Base-by-base conservation (phyloP, 768 basidiomycete genomes). In the Kwoniella mangroviensis region DNA sequence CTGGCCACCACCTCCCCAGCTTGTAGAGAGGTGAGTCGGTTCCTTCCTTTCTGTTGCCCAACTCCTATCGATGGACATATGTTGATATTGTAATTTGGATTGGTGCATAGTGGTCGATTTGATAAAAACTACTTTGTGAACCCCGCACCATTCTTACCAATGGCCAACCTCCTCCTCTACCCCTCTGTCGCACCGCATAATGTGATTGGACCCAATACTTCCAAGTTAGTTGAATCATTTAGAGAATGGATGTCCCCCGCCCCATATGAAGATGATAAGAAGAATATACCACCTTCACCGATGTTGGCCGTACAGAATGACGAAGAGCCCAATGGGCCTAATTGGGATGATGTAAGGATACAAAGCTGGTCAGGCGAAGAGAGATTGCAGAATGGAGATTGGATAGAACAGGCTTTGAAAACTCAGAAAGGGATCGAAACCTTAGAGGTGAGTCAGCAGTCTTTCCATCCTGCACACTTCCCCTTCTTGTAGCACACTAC, bases 341-440 rank as follows among this genome's bases (percentile, higher is more conserved):
- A 79, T 61, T 82, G 81, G 81, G 66, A 70, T 15, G 81, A 82
- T 63, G 62, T 62, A 42, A 59, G 81, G 59, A 75, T 82, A 24
- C 73, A 76, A 57, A 67, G 57, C 53, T 80, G 79, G 81, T 60
- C 45, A 24, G 75, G 73, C 3, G 54, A 67, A 24, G 79, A 79
- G 60, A 63, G 72, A 54, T 65, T 65, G 45, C 74, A 77, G 66
- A 80, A 80, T 71, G 59, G 53, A 22, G 62, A 72, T 57, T 79
- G 63, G 66, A 57, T 77, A 13, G 73, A 74, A 13, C 69, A 72
- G 56, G 42, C 60, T 43, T 45, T 70, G 26, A 52, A 71, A 21
- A 59, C 71, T 26, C 69, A 71, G 45, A 74, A 75, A 51, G 74
- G 73, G 15, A 61, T 75, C 17, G 75, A 66, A 12, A 73, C 71